These are phyloP conservation scores for Saccharomyces uvarum DNA, from an alignment of 1,139 yeast genomes.

Conservation along the genomic window DNA sequence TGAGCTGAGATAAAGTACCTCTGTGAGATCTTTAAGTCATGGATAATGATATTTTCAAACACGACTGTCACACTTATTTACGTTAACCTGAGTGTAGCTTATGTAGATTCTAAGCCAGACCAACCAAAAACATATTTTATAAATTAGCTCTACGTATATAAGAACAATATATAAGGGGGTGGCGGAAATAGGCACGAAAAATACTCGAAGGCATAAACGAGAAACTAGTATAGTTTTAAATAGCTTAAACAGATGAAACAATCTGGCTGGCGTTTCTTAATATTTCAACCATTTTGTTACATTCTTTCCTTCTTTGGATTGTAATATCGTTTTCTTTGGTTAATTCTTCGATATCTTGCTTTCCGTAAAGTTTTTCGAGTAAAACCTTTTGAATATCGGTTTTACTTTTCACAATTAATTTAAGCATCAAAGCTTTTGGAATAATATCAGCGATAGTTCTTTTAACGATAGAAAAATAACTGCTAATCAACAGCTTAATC, in stretches of 20 bases:
- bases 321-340: conserved; percentile 90
- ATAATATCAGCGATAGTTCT: conserved; percentile 88
- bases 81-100: too few species aligned
- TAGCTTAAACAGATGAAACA: conserved; percentile 67
- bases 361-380: conserved; percentile 76
- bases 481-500: conserved; percentile 79
- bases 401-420: conserved; percentile 76
- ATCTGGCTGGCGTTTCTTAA: conserved; percentile 83
- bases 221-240: not conserved
- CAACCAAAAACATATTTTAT: not conserved
- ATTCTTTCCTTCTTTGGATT: conserved; percentile 90
- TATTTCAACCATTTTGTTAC: conserved; percentile 89
- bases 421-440: conserved; percentile 92
- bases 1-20: too few species aligned
- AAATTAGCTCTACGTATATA: not conserved
- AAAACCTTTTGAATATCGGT: conserved; percentile 85
- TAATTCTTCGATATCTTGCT: conserved; percentile 65
- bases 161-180: not conserved
- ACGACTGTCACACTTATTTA: too few species aligned
- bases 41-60: too few species aligned
- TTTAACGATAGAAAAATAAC: conserved; percentile 87
- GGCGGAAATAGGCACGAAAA: not conserved
- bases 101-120: not conserved
- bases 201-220: not conserved
- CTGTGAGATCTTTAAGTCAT: too few species aligned